A percentile compares a stretch with the other conserved stretches of the same genome.
Conservation (phyloP, 176 grass and related monocot genomes). For the Avena atlantica region DNA sequence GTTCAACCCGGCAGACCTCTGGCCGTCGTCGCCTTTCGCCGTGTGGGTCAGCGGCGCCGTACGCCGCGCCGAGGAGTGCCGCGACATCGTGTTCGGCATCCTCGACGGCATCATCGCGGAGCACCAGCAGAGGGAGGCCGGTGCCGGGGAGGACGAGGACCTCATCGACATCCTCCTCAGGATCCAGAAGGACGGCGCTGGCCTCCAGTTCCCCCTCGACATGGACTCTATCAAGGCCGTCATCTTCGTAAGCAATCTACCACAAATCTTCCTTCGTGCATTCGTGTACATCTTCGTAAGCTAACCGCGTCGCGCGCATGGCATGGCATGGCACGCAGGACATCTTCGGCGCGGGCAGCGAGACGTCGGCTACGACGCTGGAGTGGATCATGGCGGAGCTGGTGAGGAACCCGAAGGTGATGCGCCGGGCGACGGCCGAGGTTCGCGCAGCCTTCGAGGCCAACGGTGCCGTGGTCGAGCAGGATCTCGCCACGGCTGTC, state of each 20-base stretch:
- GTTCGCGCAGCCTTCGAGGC: slow-evolving; percentile 49
- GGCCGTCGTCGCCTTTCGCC: slow-evolving; percentile 57
- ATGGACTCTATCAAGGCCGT: slow-evolving; percentile 55
- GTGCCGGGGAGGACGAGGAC: slow-evolving; percentile 34
- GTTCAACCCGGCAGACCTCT: slow-evolving; percentile 65
- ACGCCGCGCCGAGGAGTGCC: slow-evolving; percentile 38
- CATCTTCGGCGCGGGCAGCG: slow-evolving; percentile 63
- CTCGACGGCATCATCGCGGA: slow-evolving; percentile 63
- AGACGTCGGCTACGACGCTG: slow-evolving; percentile 61
- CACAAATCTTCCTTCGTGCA: not conserved
- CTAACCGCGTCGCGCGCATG: no score
- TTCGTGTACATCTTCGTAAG: not conserved
- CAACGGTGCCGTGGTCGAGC: slow-evolving; percentile 25
- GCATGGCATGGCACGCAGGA: slow-evolving; percentile 37
- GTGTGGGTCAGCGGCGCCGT: slow-evolving; percentile 40
- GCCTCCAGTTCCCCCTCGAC: slow-evolving; percentile 46
- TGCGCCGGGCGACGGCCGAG: slow-evolving; percentile 53
- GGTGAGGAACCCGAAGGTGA: slow-evolving; percentile 46
- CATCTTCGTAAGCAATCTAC: slow-evolving; percentile 55
- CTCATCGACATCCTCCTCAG: slow-evolving; percentile 66
- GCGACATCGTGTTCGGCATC: slow-evolving; percentile 46
- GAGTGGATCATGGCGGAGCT: slow-evolving; percentile 70
- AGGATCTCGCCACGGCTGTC: slow-evolving; percentile 39
- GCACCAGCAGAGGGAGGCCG: slow-evolving; percentile 36
- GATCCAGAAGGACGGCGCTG: slow-evolving; percentile 40